Percentiles rank a stretch among this genome's conserved stretches.
These are phyloP conservation scores for Salmacisia buchloeana DNA, from an alignment of 1,284 basidiomycete species.

Conservation along the genomic window DNA sequence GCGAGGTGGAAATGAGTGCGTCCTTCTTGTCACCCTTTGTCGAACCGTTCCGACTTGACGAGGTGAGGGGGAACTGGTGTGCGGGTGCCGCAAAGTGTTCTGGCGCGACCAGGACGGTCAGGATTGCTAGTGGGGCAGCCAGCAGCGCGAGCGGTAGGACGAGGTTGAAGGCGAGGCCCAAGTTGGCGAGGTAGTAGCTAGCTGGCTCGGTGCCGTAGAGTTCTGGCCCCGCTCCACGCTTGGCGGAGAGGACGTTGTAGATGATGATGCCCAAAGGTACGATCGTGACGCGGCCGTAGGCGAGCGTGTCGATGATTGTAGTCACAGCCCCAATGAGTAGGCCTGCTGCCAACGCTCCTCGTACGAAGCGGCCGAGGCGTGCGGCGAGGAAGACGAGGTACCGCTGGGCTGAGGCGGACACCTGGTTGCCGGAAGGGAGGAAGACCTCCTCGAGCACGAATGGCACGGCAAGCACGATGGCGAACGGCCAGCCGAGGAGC, in stretches of 20 bases:
- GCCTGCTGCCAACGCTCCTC: slow-evolving; percentile 60
- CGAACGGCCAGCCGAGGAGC: slow-evolving; percentile 93
- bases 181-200: slow-evolving; percentile 53
- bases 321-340: slow-evolving; percentile 61
- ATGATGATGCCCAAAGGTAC: slow-evolving; percentile 88
- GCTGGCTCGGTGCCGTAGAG: slow-evolving; percentile 89
- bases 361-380: slow-evolving; percentile 63
- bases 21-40: slow-evolving; percentile 12
- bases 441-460: slow-evolving; percentile 88
- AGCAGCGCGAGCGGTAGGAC: slow-evolving; percentile 66
- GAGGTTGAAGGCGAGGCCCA: slow-evolving; percentile 88
- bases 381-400: slow-evolving; percentile 14
- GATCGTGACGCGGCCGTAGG: slow-evolving; percentile 72
- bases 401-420: slow-evolving; percentile 12
- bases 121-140: slow-evolving; percentile 62
- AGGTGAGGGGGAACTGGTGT: slow-evolving; percentile 51
- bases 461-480: slow-evolving; percentile 75
- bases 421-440: slow-evolving; percentile 59
- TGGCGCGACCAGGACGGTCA: slow-evolving; percentile 71
- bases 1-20: not conserved
- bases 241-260: slow-evolving; percentile 76
- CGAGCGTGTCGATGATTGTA: slow-evolving; percentile 64
- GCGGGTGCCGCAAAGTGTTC: slow-evolving; percentile 68
- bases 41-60: not conserved
- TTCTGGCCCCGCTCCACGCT: slow-evolving; percentile 68